Base-by-base conservation (phyloP, 108 stramenopile species). In the Cyclotella sp. region DNA sequence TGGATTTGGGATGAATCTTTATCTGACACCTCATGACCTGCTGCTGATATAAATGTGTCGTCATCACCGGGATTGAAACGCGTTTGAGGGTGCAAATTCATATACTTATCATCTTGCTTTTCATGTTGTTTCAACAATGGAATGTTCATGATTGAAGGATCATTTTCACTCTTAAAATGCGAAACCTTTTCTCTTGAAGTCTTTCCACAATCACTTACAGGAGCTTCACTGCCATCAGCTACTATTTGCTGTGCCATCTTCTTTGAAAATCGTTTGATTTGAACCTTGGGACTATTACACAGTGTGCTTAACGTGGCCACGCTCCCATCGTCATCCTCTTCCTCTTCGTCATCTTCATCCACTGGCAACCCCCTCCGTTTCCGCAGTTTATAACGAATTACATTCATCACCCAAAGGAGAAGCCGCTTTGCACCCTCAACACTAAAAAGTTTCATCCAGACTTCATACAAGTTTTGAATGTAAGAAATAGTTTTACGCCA, bases 291-390 rank as follows among this genome's bases (percentile, higher is more conserved):
- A 26, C 41, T 47, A 10, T 44, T 24, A 24, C 45, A 22, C 14
- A 26, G 4, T 55, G 72, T 79, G 6, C 72, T 52, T n/a, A 59
- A 47, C 26, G 68, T 81, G 22, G 63, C 70, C 53, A 77, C 70
- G 60, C 72, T 78, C 34, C 62, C 72, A 68, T 74, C 73, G 67
- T 82, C 81, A 63, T 83, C 82, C 3, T 83, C 82, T 24, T 78
- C 77, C 3, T 83, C 82, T 24, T 78, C 77, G 39, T 83, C 71
- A 42, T 83, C 82, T 29, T 83, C 81, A 11, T 68, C 66, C 27
- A 78, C 58, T 15, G 76, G 70, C 52, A 73, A 40, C 10, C 82
- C 82, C 40, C 71, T 43, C 26, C 41, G 40, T 68, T 73, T 78
- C 0, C 66, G 29, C 58, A 77, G 53, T 41, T 63, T 63, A 66